Conservation (phyloP, 176 grass and related monocot genomes). For the Elymus sibiricus region DNA sequence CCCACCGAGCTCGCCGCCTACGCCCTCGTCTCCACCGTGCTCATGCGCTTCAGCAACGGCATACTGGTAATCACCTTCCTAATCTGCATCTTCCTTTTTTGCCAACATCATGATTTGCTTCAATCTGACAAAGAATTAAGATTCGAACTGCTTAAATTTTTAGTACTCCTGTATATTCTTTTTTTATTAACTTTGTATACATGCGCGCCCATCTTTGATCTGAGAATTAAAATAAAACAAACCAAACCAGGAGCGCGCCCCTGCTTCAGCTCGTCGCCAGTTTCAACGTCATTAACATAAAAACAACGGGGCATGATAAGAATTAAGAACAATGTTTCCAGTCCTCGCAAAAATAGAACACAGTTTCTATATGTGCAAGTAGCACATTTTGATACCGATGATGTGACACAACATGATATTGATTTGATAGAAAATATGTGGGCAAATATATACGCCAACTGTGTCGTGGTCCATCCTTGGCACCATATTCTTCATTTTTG, state of each 20-base stretch:
- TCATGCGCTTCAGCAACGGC: constrained; percentile 81
- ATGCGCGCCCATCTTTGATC: too few species aligned
- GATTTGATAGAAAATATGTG: not conserved
- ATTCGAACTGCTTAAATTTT: not conserved
- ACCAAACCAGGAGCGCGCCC: not conserved
- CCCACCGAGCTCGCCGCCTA: constrained; percentile 88
- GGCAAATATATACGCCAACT: not conserved
- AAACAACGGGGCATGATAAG: not conserved
- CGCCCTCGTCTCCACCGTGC: constrained; percentile 72
- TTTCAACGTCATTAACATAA: not conserved
- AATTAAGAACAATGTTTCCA: not conserved
- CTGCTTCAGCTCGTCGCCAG: not conserved
- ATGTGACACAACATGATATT: not conserved
- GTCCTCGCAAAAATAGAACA: too few species aligned
- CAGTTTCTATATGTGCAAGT: not conserved
- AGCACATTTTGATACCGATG: not conserved
- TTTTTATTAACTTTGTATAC: too few species aligned
- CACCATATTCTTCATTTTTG: not conserved
- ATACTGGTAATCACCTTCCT: constrained; percentile 45
- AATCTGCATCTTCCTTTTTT: not conserved
- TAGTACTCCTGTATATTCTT: too few species aligned
- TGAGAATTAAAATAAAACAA: not conserved
- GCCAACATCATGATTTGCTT: too few species aligned
- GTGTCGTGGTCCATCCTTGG: not conserved
- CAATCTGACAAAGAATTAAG: not conserved